phyloP scores from a whole-genome alignment of 768 basidiomycete species.

The Baorangia bicolor region DNA sequence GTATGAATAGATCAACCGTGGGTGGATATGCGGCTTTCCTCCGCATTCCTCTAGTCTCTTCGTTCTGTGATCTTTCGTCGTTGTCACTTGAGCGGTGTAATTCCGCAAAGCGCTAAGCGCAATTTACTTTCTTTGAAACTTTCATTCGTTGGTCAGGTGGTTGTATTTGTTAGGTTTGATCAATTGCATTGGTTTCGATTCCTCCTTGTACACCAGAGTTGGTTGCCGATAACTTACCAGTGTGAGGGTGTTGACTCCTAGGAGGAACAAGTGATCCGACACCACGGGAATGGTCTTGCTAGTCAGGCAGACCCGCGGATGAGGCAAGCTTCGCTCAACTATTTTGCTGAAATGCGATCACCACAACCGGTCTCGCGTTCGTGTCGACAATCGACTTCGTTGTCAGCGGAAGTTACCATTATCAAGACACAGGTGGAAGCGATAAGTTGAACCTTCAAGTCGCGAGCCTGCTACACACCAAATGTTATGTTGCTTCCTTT shows the following conservation, averaged over 20 bases:
- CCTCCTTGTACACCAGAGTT: background rate
- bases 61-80: background rate
- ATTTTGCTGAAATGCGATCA: background rate
- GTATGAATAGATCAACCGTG: conserved; percentile 46
- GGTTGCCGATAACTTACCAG: background rate
- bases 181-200: background rate
- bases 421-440: background rate
- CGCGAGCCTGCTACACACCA: background rate
- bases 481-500: background rate
- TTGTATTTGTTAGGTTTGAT: background rate
- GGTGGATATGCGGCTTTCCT: background rate
- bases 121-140: background rate
- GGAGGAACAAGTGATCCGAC: background rate
- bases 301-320: background rate
- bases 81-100: background rate
- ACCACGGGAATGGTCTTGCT: background rate
- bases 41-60: background rate
- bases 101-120: conserved; percentile 3
- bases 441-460: too few species aligned
- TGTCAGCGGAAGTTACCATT: background rate
- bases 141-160: background rate
- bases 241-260: background rate
- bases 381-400: background rate
- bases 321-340: background rate
- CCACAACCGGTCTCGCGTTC: background rate